Conservation (phyloP, 2,329 filamentous ascomycete species). For the Pseudomassariella vexata region DNA sequence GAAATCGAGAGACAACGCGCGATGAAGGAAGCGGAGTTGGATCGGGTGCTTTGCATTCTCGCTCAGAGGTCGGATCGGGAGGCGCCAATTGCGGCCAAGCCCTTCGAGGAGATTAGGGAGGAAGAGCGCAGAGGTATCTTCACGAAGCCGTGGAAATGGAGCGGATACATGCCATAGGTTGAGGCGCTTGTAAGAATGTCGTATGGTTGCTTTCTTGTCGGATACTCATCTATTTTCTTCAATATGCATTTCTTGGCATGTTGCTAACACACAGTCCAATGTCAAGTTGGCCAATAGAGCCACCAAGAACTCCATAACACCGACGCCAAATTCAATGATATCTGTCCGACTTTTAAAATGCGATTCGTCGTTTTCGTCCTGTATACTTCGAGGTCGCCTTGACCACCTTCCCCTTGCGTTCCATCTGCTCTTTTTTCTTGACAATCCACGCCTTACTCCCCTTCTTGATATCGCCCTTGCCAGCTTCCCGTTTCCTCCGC, state of each 20-base stretch:
- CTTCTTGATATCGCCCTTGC: slow-evolving; percentile 60
- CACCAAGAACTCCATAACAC: background rate
- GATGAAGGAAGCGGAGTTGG: too few relatives aligned
- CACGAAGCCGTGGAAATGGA: background rate
- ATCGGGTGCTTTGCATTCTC: too few relatives aligned
- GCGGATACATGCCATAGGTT: background rate
- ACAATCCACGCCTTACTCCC: slow-evolving; percentile 80
- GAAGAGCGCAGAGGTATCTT: background rate
- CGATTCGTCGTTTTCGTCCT: slow-evolving; percentile 74
- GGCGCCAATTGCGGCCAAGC: too few relatives aligned
- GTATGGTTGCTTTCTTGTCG: too few relatives aligned
- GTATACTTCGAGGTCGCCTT: slow-evolving; percentile 92
- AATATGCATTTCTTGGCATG: background rate
- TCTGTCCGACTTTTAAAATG: slow-evolving; percentile 49
- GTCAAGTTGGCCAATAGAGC: background rate
- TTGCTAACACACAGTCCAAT: background rate
- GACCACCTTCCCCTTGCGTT: slow-evolving; percentile 88
- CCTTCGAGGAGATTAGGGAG: too few relatives aligned
- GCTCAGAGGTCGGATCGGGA: too few relatives aligned
- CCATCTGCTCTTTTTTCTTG: slow-evolving; percentile 88
- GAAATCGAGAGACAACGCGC: too few relatives aligned
- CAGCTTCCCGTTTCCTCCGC: slow-evolving; percentile 44
- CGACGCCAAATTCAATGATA: slow-evolving; percentile 4
- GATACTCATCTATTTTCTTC: too few relatives aligned
- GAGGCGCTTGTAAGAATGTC: too few relatives aligned